phyloP scores from a whole-genome alignment of 768 basidiomycete species.

The Pleurotus platypus region DNA sequence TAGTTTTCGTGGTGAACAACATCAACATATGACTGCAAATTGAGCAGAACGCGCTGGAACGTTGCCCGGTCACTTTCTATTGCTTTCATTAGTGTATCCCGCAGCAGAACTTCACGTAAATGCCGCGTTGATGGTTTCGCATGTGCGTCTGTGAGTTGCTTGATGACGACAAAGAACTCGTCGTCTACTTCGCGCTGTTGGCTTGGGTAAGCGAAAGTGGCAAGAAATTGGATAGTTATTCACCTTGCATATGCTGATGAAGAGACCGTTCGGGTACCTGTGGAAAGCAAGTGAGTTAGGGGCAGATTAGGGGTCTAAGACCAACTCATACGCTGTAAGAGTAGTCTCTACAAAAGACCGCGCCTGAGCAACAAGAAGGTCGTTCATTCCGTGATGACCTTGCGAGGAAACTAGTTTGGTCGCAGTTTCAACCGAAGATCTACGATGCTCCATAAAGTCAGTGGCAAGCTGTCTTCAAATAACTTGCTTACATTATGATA shows the following conservation, averaged over 20 bases:
- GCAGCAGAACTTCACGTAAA: constrained; percentile 49
- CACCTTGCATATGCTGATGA: constrained; percentile 58
- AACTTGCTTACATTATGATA: constrained; percentile 46
- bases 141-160: constrained; percentile 38
- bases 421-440: constrained; percentile 51
- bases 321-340: constrained; percentile 39
- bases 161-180: constrained; percentile 52
- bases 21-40: constrained; percentile 56
- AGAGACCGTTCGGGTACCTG: constrained; percentile 59
- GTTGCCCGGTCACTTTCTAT: constrained; percentile 46
- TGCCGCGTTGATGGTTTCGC: constrained; percentile 27
- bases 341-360: constrained; percentile 50
- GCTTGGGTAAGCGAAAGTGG: background rate
- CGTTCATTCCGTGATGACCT: constrained; percentile 49
- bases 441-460: constrained; percentile 18
- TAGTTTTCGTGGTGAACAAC: constrained; percentile 53
- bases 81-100: constrained; percentile 47
- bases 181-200: constrained; percentile 40
- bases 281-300: background rate
- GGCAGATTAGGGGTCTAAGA: background rate
- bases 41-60: constrained; percentile 53
- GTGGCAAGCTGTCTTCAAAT: background rate
- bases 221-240: constrained; percentile 9
- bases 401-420: constrained; percentile 45
- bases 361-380: constrained; percentile 50